These are phyloP conservation scores for Nakazawaea siamensis DNA, from an alignment of 805 yeast genomes.

Conservation along the genomic window DNA sequence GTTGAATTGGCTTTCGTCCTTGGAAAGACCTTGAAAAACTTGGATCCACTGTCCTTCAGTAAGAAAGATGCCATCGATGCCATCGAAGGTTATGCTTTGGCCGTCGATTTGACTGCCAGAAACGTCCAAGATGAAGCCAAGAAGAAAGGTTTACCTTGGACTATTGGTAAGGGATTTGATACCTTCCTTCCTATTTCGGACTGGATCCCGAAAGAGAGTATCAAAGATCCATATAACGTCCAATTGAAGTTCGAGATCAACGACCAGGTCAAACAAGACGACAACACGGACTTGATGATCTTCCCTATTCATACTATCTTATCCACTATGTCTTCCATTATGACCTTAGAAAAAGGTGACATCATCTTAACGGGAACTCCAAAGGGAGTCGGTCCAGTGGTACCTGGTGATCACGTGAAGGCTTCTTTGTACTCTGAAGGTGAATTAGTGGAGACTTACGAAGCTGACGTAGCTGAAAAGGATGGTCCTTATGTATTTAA, in stretches of 20 bases:
- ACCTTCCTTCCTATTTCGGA: slow-evolving; percentile 86
- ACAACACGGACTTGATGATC: slow-evolving; percentile 69
- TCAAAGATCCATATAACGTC: slow-evolving; percentile 71
- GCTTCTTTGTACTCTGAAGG: slow-evolving; percentile 58
- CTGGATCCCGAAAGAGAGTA: slow-evolving; percentile 54
- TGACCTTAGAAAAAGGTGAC: slow-evolving; percentile 90
- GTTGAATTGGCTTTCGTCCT: slow-evolving; percentile 82
- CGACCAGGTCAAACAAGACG: slow-evolving; percentile 63
- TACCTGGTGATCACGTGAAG: slow-evolving; percentile 69
- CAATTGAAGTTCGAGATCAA: slow-evolving; percentile 59
- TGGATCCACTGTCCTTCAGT: slow-evolving; percentile 46
- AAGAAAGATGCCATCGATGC: slow-evolving; percentile 65
- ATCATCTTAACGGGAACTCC: slow-evolving; percentile 94
- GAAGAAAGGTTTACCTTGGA: slow-evolving; percentile 92
- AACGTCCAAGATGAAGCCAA: slow-evolving; percentile 94
- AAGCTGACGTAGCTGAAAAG: slow-evolving; percentile 41
- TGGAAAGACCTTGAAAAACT: slow-evolving; percentile 53
- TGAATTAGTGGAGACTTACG: slow-evolving; percentile 39
- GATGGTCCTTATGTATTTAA: slow-evolving; percentile 54
- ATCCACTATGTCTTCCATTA: slow-evolving; percentile 73
- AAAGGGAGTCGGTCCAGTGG: slow-evolving; percentile 85
- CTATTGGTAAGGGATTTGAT: slow-evolving; percentile 94
- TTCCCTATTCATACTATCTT: slow-evolving; percentile 79
- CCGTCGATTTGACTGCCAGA: slow-evolving; percentile 92
- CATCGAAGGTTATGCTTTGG: slow-evolving; percentile 81